Evolutionary conservation across 371 early-diverging fungal genomes (phyloP), one percentile per base, ranked within the genome.

Genomic region (Lichtheimia hyalospora): DNA sequence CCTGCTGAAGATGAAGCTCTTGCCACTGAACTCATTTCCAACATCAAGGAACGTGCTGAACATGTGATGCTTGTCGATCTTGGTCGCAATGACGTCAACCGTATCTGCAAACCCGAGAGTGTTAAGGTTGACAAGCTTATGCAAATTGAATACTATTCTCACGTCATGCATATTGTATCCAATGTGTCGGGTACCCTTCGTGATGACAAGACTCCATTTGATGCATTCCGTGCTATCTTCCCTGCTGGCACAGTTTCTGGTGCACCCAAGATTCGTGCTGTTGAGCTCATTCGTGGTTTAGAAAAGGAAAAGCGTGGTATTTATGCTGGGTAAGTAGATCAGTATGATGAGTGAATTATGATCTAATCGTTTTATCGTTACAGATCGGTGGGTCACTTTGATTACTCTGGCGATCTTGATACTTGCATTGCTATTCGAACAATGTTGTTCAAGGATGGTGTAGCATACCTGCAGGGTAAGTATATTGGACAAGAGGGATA

Each of bases 31-130:
- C 75, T 97, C 21, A 69, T 96, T 50, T 70, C 79, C 7, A 96
- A 97, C 74, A 83, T 89, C 43, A 97, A 97, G 75, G 98, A 97
- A 79, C 86, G 93, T 16, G 92, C 96, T 16, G 98, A 97, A 66
- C 96, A 96, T 68, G 92, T 97, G 60, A 97, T 97, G 97, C 80
- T 98, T 58, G 97, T 98, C n/a, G 98, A 98, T 82, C 78, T 98
- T 23, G 97, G 97, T 12, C 89, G 97, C 58, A 98, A 98, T 73
- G 98, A 98, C 70, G 88, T 94, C 20, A 96, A 98, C 77, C 92
- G 97, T 46, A 87, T 98, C 25, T 97, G 96, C 75, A 80, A 89
- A 57, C 97, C 98, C 2, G 84, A 84, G 58, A 86, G 95, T 28
- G 96, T 96, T 60, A 90, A 83, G 60, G 96, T 96, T 10, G 96